phyloP scores from a whole-genome alignment of 441 rosid genomes.

The Flueggea neowawraea region DNA sequence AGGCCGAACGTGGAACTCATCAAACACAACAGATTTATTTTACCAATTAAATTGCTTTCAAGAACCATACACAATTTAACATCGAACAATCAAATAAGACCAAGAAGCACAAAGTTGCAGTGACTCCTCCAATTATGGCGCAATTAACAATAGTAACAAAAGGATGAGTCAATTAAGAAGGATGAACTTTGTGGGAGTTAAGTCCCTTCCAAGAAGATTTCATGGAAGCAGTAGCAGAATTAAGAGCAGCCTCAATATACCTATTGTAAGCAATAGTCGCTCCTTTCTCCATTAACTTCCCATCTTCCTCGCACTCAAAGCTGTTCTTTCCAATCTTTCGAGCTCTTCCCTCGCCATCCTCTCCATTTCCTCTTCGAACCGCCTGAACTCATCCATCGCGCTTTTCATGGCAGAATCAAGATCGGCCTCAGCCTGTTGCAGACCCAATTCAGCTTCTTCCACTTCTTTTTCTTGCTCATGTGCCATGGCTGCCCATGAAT shows the following conservation, averaged over 20 bases:
- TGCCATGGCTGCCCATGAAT: conserved; percentile 73
- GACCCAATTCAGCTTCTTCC: conserved; percentile 38
- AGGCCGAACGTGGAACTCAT: too few relatives aligned
- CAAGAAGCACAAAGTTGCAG: too few relatives aligned
- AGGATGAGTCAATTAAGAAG: conserved; percentile 15
- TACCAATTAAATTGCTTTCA: too few relatives aligned
- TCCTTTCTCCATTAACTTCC: conserved; percentile 51
- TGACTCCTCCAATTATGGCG: too few relatives aligned
- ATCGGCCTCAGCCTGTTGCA: conserved; percentile 52
- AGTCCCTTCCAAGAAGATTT: conserved; percentile 68
- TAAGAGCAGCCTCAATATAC: conserved; percentile 71
- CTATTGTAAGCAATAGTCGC: conserved; percentile 58
- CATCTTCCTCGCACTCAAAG: conserved; percentile 51
- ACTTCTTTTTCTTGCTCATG: conserved; percentile 40
- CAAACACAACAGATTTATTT: too few relatives aligned
- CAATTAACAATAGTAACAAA: conserved; percentile 4
- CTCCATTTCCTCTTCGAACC: conserved; percentile 79
- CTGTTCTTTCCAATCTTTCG: conserved; percentile 25
- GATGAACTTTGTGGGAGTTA: conserved; percentile 66
- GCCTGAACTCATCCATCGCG: conserved; percentile 72
- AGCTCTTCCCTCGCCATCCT: conserved; percentile 25
- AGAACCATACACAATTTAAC: too few relatives aligned
- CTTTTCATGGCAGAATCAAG: conserved; percentile 73
- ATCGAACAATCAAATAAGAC: too few relatives aligned
- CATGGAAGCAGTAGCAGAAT: conserved; percentile 80